A percentile compares a stretch with the other conserved stretches of the same genome.
Evolutionary conservation across 495 filamentous ascomycete genomes (phyloP).

Genomic region (Podospora pseudoanserina): DNA sequence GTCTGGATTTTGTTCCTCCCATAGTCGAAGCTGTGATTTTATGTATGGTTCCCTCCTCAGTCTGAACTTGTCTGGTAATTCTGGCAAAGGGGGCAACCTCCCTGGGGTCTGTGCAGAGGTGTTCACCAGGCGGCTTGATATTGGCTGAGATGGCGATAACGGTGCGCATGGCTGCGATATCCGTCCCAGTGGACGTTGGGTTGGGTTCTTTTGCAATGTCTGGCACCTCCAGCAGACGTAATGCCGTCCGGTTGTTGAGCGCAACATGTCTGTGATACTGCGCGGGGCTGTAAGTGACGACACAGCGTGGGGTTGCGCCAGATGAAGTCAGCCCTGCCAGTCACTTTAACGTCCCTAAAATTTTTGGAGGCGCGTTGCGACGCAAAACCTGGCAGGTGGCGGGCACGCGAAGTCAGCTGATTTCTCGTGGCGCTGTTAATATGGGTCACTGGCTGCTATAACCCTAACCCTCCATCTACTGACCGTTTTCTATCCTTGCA

Average conservation of each 20-base stretch:
- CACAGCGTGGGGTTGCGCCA: not conserved
- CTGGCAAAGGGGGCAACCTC: not conserved
- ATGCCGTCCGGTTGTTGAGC: conserved; percentile 21
- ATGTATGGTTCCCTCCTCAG: conserved; percentile 28
- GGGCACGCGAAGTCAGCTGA: conserved; percentile 26
- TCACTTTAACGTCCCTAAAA: not conserved
- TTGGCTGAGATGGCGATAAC: not conserved
- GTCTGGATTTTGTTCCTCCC: conserved; percentile 48
- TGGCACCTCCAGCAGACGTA: conserved; percentile 35
- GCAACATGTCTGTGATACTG: conserved; percentile 23
- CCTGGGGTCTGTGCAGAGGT: not conserved
- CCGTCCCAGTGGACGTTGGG: conserved; percentile 7
- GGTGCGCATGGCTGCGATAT: not conserved
- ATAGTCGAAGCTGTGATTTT: conserved; percentile 48
- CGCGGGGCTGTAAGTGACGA: conserved; percentile 4
- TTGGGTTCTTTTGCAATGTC: conserved; percentile 9
- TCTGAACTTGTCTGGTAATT: not conserved
- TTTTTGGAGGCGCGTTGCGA: conserved; percentile 9
- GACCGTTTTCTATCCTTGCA: no score
- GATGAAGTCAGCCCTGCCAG: not conserved
- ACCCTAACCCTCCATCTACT: conserved; percentile 17
- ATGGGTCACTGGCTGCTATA: not conserved
- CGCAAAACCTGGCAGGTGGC: conserved; percentile 1
- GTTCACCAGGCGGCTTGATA: not conserved
- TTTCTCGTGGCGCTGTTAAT: not conserved